phyloP scores from a whole-genome alignment of 2,329 filamentous ascomycete genomes.

The Coniochaeta ligniaria region DNA sequence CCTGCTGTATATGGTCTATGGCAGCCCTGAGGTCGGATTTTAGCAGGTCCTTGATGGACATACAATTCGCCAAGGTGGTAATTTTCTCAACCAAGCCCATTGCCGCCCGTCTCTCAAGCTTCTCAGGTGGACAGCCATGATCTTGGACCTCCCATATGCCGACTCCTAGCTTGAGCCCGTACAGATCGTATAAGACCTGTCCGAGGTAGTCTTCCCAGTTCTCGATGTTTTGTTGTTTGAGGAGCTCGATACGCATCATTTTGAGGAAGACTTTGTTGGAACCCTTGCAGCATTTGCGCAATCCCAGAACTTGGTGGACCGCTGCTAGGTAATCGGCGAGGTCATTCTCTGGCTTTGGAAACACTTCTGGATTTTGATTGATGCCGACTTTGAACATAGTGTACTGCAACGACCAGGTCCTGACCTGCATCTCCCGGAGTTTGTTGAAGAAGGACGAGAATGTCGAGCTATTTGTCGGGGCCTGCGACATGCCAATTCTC shows the following conservation, averaged over 20 bases:
- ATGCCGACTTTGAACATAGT: conserved; percentile 70
- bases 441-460: conserved; percentile 56
- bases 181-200: conserved; percentile 76
- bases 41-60: conserved; percentile 83
- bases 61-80: conserved; percentile 69
- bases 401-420: conserved; percentile 85
- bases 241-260: conserved; percentile 78
- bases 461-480: conserved; percentile 50
- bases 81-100: conserved; percentile 78
- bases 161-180: conserved; percentile 70
- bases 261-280: conserved; percentile 85
- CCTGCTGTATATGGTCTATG: conserved; percentile 88
- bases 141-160: conserved; percentile 63
- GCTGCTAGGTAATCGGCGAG: conserved; percentile 72
- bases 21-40: conserved; percentile 86
- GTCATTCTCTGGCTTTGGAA: conserved; percentile 61
- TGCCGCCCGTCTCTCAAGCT: conserved; percentile 73
- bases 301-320: conserved; percentile 76
- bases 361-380: conserved; percentile 55
- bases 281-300: conserved; percentile 77
- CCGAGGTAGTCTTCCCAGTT: conserved; percentile 83
- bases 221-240: conserved; percentile 67
- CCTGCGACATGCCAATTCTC: conserved; percentile 63
- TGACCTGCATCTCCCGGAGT: conserved; percentile 79
- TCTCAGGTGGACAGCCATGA: conserved; percentile 71